Base-by-base conservation (phyloP, 2,329 filamentous ascomycete species). In the Elsinoe necatrix region DNA sequence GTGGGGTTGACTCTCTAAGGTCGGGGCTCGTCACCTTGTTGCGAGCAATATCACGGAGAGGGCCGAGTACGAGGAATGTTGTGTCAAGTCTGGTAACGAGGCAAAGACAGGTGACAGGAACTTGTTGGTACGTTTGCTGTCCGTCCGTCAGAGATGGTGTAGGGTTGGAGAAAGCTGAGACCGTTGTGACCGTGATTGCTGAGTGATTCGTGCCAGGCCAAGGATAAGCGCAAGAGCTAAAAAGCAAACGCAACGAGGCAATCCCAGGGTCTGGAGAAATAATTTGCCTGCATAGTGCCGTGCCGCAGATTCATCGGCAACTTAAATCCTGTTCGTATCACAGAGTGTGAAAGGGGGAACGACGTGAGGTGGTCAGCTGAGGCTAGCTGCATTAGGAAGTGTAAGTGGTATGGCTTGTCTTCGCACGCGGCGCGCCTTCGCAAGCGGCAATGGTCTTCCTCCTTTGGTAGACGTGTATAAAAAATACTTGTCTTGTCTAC, bases 351-450 rank as follows among this genome's bases (percentile, higher is more conserved):
- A 20, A n/a, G 16, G 29, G 20, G 48, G 29, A 31, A 52, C 9
- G 11, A 27, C 12, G 8, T 34, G 34, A 25, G 12, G 48, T 50
- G 31, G 45, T 50, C 25, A 50, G 45, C 45, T 31, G 21, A 31
- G 23, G 11, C 48, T 52, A 52, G 31, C 48, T 34, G n/a, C 16
- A 52, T 37, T n/a, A 6, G 48, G 48, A 52, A 39, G 21, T 37
- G 48, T 52, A 52, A 52, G 48, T 52, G 48, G 48, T 50, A 34
- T 11, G 31, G 34, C 16, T 21, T 23, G 31, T 52, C 18, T 14
- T 27, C 6, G 16, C 29, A 23, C 29, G 29, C 25, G 29, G 29
- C 48, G 48, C 48, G 48, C 23, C 2, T 39, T 52, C 41, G 41
- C 23, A 25, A 45, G 21, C 14, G 3, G 9, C 34, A 37, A 14